Conservation (phyloP, 345 rosid genomes). For the Heritiera fomes region DNA sequence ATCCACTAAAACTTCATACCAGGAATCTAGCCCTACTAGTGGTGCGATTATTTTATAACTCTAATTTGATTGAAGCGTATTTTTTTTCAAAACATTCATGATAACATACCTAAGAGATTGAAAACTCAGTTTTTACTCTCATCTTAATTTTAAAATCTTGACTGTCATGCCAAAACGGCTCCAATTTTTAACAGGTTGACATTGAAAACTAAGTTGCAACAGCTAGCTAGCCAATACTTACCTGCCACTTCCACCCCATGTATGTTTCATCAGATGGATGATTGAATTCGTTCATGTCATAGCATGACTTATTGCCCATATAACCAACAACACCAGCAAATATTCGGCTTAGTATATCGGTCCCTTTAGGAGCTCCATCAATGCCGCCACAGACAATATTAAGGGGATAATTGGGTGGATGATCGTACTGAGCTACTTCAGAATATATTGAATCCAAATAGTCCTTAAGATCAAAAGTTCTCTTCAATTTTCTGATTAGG, state of each 20-base stretch:
- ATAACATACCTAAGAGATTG: neutral
- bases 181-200: neutral
- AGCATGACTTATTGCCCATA: slow-evolving; percentile 39
- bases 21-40: neutral
- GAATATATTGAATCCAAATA: slow-evolving; percentile 36
- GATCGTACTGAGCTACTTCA: slow-evolving; percentile 46
- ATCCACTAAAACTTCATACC: neutral
- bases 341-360: slow-evolving; percentile 33
- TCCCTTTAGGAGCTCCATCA: slow-evolving; percentile 34
- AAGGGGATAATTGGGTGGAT: slow-evolving; percentile 41
- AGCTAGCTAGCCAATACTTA: slow-evolving; percentile 11
- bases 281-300: slow-evolving; percentile 32
- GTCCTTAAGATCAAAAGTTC: slow-evolving; percentile 34
- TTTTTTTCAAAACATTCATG: neutral
- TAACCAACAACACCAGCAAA: slow-evolving; percentile 48
- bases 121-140: too few species aligned
- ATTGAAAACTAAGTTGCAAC: neutral
- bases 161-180: neutral
- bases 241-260: slow-evolving; percentile 57
- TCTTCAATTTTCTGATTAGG: slow-evolving; percentile 30
- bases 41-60: slow-evolving; percentile 1
- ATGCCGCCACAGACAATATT: slow-evolving; percentile 40
- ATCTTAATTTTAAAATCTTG: neutral
- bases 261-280: slow-evolving; percentile 24
- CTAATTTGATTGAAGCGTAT: neutral